Base-by-base conservation (phyloP, 495 filamentous ascomycete species). In the Xylaria cubensis region DNA sequence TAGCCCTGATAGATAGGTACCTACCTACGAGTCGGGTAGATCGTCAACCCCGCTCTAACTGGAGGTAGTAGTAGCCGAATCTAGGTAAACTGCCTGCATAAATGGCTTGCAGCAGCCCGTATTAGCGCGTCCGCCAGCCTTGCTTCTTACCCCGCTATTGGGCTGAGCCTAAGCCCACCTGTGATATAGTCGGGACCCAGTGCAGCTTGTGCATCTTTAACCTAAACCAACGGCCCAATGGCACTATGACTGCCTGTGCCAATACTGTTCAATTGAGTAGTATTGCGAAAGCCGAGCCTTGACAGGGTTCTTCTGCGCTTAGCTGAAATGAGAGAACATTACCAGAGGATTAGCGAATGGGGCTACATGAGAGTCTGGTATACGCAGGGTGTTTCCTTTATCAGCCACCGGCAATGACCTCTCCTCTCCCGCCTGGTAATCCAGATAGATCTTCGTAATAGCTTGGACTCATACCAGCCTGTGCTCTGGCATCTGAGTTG, bases 391-490 rank as follows among this genome's bases (percentile, higher is more conserved):
- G 4, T 8, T 32, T 58, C 39, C 50, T n/a, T 32, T 10, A 15
- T 79, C 70, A 79, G 9, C 77, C 77, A 53, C 77, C 77, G 32
- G 77, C 77, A 44, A 79, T 77, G 15, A 74, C 50, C 6, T 77
- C 77, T 44, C 71, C 70, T 7, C 42, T 64, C 32, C 48, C 41
- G 53, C 75, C 75, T 12, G 75, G 75, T 6, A 74, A 71, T 7
- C 77, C 77, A 7, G 76, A 39, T 15, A 79, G 63, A 50, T 81
- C 74, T 26, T 82, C 82, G 39, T 88, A 88, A 70, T 86, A 88
- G 7, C 82, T 80, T 39, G 74, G 74, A 61, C 86, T 84, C 84
- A 88, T 83, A 3, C 86, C 86, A 17, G 86, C 86, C 68, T 85
- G 82, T 61, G 81, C 72, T 48, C 86, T 78, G 7, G 84, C 86